Base-by-base conservation (phyloP, 2,329 filamentous ascomycete species). In the Xylaria sp. region DNA sequence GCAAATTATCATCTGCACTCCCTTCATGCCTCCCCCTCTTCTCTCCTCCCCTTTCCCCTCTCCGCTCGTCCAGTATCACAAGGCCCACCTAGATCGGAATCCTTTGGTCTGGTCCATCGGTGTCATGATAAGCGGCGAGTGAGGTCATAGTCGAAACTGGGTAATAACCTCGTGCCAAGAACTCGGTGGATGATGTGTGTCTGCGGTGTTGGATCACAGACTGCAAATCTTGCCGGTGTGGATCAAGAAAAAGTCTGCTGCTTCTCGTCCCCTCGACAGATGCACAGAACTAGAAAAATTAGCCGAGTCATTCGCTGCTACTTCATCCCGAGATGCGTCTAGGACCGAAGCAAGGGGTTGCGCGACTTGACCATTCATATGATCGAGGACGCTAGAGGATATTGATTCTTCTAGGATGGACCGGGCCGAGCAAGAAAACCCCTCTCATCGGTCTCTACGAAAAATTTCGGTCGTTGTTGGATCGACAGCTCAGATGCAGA, bases 331-430 rank as follows among this genome's bases (percentile, higher is more conserved):
- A 13, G 13, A 13, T 34, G 30, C 10, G 23, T 51, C 49, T 37
- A 60, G 37, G 44, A 54, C 16, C 42, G 35, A 62, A 16, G 42
- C 52, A 59, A 49, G 58, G 52, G 37, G 8, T 39, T 49, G 13
- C 19, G 57, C 13, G n/a, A 30, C 37, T 34, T 30, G 19, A 51
- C 16, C 37, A 57, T 47, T 37, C 53, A 30, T 37, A 5, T 50
- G 10, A 13, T 37, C 9, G 9, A 19, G 50, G 34, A 7, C 37
- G 9, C 30, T 18, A 13, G 35, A 42, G 18, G 16, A 16, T 13
- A 18, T 10, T 7, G 7, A 5, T 42, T 39, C 48, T 49, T 30
- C 18, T 4, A 37, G 13, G 10, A 57, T 10, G 6, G 54, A n/a
- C 34, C 30, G 35, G 46, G 30, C 58, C n/a, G 30, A 60, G 48